A percentile compares a stretch with the other conserved stretches of the same genome.
Conservation (phyloP, 345 rosid genomes). For the Sapria himalayana region DNA sequence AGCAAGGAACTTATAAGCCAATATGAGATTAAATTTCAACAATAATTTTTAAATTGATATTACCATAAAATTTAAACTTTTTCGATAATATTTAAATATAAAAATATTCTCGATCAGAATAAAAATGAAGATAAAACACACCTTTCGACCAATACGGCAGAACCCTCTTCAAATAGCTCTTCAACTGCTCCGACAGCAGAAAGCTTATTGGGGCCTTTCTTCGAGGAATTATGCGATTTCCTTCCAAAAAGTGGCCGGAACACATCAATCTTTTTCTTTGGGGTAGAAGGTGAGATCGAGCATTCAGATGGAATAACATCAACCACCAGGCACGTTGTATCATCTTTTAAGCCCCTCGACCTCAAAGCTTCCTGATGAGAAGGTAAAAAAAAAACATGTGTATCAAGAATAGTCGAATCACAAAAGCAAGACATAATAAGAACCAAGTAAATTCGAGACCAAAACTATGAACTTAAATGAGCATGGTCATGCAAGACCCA, state of each 20-base stretch:
- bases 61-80: too few relatives aligned
- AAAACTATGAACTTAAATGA: not conserved
- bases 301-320: slow-evolving; percentile 77
- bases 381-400: slow-evolving; percentile 4
- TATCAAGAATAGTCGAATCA: not conserved
- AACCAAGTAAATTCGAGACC: not conserved
- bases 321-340: slow-evolving; percentile 96
- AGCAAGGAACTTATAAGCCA: too few relatives aligned
- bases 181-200: slow-evolving; percentile 87
- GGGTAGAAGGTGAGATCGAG: slow-evolving; percentile 43
- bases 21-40: too few relatives aligned
- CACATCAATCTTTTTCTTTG: slow-evolving; percentile 50
- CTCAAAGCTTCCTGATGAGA: slow-evolving; percentile 79
- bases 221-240: slow-evolving; percentile 21
- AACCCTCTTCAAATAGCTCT: slow-evolving; percentile 99
- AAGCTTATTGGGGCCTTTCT: slow-evolving; percentile 56
- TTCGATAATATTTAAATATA: not conserved
- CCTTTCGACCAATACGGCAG: slow-evolving; percentile 95
- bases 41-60: too few relatives aligned
- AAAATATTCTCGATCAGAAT: not conserved
- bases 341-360: slow-evolving; percentile 94
- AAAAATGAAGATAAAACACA: slow-evolving; percentile 8
- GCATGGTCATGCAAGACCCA: not conserved
- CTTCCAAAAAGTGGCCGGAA: slow-evolving; percentile 48
- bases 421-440: not conserved